Base-by-base conservation (phyloP, 148 eudicot species). In the Rheum nobile region DNA sequence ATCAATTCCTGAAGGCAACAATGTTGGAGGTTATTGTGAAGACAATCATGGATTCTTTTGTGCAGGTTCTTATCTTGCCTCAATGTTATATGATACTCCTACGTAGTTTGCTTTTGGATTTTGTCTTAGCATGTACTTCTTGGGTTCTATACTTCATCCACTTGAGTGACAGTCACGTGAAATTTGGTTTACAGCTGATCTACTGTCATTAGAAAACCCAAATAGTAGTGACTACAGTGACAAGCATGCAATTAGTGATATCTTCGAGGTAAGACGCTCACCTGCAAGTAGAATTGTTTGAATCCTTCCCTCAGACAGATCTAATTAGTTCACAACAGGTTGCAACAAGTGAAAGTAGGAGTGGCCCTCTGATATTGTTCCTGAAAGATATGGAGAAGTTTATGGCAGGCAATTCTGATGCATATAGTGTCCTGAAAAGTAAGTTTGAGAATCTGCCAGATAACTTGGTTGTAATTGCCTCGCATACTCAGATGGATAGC, bases 11-110 rank as follows among this genome's bases (percentile, higher is more conserved):
- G 94, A 86, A 21, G 99, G 99, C 42, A 88, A 83, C 80, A 85
- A 95, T 83, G 91, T 95, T 76, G 97, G 99, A 14, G 97, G 96
- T 71, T 79, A 63, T 54, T 95, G 99, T 78, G 96, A 95, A 79
- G 87, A 80, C 73, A 83, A 86, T 65, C 97, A 84, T 83, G 99
- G 99, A 72, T 95, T 90, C 86, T 95, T 91, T 80, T 95, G 99
- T 82, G 42, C 88, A 80, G 97, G 99, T 95, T 74, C 76, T 77
- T 71, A 39, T 55, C 61, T 63, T 75, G 46, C 16, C 50, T 47
- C 43, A 17, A 8, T 50, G n/a, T n/a, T n/a, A n/a, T n/a, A n/a
- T n/a, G n/a, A n/a, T n/a, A n/a, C n/a, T n/a, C n/a, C n/a, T n/a
- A n/a, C n/a, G n/a, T n/a, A n/a, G n/a, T n/a, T n/a, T n/a, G n/a